Evolutionary conservation across 345 rosid species (phyloP).

Genomic region (Hibiscus tridactylites): DNA sequence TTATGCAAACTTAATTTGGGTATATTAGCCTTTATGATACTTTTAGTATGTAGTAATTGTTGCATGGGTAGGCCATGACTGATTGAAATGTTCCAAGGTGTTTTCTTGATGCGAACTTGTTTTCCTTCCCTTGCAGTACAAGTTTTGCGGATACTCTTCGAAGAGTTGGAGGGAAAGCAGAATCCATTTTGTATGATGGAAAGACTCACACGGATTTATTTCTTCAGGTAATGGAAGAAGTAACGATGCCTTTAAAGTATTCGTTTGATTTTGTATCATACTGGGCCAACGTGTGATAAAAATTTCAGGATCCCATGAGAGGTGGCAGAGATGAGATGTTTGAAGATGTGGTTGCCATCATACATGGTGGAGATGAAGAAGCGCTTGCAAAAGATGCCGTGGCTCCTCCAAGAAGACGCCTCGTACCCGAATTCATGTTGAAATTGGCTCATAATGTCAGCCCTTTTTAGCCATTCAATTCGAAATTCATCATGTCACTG

Average conservation of each 20-base stretch:
- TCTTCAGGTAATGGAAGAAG: slow-evolving; percentile 59
- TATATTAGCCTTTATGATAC: not conserved
- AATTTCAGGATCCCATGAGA: slow-evolving; percentile 88
- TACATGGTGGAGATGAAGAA: slow-evolving; percentile 52
- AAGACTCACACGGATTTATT: slow-evolving; percentile 94
- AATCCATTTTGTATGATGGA: slow-evolving; percentile 67
- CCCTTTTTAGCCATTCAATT: slow-evolving; percentile 49
- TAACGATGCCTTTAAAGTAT: not conserved
- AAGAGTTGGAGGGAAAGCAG: slow-evolving; percentile 67
- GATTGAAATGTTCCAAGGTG: not conserved
- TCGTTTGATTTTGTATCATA: not conserved
- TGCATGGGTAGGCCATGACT: not conserved
- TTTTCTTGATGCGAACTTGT: too few relatives aligned
- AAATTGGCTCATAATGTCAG: slow-evolving; percentile 74
- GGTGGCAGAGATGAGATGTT: slow-evolving; percentile 85
- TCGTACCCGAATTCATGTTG: slow-evolving; percentile 88
- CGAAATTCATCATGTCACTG: not conserved
- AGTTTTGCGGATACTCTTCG: slow-evolving; percentile 64
- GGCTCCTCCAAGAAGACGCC: slow-evolving; percentile 70
- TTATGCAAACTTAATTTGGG: not conserved
- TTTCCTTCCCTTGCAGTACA: slow-evolving; percentile 39
- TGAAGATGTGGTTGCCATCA: slow-evolving; percentile 61
- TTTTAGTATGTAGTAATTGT: not conserved
- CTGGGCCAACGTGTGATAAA: not conserved
- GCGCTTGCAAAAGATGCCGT: slow-evolving; percentile 43